These are phyloP conservation scores for Geotrichum phurueaensis DNA, from an alignment of 1,139 yeast species.

Conservation along the genomic window DNA sequence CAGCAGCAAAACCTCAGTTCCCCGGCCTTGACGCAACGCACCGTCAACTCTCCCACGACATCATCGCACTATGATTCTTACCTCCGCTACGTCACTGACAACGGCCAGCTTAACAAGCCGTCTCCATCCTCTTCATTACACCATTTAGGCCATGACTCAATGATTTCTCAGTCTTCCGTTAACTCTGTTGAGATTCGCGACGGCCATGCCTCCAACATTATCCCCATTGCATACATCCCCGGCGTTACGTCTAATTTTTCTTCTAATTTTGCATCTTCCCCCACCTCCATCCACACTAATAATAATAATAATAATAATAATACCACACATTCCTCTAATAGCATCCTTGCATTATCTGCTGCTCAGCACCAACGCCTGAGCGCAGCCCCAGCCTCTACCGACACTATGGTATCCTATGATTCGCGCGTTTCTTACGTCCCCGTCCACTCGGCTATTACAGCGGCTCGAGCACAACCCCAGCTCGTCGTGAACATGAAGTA, in stretches of 20 bases:
- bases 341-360: not conserved
- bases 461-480: slow-evolving; percentile 12
- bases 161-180: not conserved
- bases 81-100: slow-evolving; percentile 2
- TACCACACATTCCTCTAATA: not conserved
- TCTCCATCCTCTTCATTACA: slow-evolving; percentile 4
- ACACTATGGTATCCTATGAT: not conserved
- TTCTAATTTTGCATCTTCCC: slow-evolving; percentile 8
- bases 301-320: not conserved
- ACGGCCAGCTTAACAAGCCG: not conserved
- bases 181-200: slow-evolving; percentile 8
- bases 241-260: slow-evolving; percentile 47
- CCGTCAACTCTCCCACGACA: not conserved
- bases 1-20: not conserved
- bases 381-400: not conserved
- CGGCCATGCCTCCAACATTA: slow-evolving; percentile 62
- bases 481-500: not conserved
- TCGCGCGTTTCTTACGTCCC: slow-evolving; percentile 3
- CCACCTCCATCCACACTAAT: not conserved
- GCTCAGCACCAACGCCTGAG: not conserved
- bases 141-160: slow-evolving; percentile 2
- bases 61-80: slow-evolving; percentile 5
- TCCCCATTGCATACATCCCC: slow-evolving; percentile 86
- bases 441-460: slow-evolving; percentile 5
- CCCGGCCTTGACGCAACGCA: not conserved